phyloP scores from a whole-genome alignment of 148 eudicot genomes.

The Silene uniflora region DNA sequence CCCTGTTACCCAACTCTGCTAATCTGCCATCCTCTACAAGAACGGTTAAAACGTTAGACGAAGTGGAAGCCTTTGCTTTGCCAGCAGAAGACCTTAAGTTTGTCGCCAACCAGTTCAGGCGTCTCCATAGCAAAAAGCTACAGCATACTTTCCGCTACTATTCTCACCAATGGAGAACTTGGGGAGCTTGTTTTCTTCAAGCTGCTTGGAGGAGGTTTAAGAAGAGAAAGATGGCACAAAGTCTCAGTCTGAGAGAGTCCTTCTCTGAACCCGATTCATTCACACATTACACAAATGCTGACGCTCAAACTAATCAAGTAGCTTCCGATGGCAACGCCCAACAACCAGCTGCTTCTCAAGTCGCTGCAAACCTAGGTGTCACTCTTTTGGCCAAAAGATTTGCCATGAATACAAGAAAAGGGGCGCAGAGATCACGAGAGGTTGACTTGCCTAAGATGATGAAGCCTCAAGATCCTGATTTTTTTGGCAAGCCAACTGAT shows the following conservation, averaged over 20 bases:
- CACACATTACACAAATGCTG: slow-evolving; percentile 24
- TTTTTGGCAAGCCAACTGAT: slow-evolving; percentile 60
- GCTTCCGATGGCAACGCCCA: slow-evolving; percentile 22
- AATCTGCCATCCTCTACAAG: slow-evolving; percentile 61
- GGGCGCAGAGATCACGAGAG: slow-evolving; percentile 50
- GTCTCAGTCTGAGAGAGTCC: slow-evolving; percentile 54
- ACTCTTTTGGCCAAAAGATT: slow-evolving; percentile 71
- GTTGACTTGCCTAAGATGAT: slow-evolving; percentile 48
- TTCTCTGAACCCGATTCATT: slow-evolving; percentile 28
- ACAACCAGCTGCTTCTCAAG: slow-evolving; percentile 38
- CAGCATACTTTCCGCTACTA: slow-evolving; percentile 80
- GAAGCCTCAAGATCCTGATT: slow-evolving; percentile 91
- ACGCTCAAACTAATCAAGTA: slow-evolving; percentile 21
- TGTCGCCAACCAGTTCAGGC: slow-evolving; percentile 78
- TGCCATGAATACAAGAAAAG: slow-evolving; percentile 77
- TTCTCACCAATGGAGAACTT: slow-evolving; percentile 86
- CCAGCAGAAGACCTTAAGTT: slow-evolving; percentile 66
- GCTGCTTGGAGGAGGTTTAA: slow-evolving; percentile 77
- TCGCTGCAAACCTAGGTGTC: slow-evolving; percentile 47
- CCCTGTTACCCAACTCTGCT: slow-evolving; percentile 47
- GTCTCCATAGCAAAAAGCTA: slow-evolving; percentile 77
- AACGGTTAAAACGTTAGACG: slow-evolving; percentile 50
- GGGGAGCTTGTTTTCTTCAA: slow-evolving; percentile 86
- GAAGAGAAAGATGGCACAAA: slow-evolving; percentile 54
- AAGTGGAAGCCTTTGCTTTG: slow-evolving; percentile 68